A percentile compares a stretch with the other conserved stretches of the same genome.
These are phyloP conservation scores for Thalassia testudinum DNA, from an alignment of 116 monocot species.

Conservation along the genomic window DNA sequence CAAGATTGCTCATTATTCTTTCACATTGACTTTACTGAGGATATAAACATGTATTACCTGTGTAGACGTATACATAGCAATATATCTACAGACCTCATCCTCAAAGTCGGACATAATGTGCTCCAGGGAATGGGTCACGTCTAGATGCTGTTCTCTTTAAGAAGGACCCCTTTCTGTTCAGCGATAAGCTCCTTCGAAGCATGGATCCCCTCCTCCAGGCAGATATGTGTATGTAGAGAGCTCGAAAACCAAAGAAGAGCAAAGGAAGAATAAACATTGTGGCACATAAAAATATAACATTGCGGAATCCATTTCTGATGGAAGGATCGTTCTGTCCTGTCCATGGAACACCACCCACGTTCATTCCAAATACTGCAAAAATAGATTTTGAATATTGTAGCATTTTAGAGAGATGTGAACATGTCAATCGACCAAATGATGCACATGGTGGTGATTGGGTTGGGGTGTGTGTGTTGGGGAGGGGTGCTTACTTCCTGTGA, in stretches of 20 bases:
- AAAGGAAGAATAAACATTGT: conserved; percentile 43
- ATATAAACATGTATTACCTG: no score
- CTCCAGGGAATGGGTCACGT: neutral
- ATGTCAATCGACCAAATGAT: no score
- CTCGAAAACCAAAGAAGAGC: conserved; percentile 42
- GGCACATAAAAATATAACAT: conserved; percentile 66
- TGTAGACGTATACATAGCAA: no score
- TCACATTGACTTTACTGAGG: no score
- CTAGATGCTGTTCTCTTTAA: conserved; percentile 10
- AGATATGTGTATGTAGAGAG: conserved; percentile 29
- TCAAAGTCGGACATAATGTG: conserved; percentile 12
- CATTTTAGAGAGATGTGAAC: neutral
- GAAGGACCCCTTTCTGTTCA: conserved; percentile 28
- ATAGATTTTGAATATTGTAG: no score
- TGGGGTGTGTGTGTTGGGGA: no score
- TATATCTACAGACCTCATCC: no score
- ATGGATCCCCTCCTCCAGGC: conserved; percentile 29
- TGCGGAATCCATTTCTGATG: conserved; percentile 46
- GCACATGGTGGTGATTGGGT: no score
- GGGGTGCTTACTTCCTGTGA: conserved; percentile 61
- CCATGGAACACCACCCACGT: conserved; percentile 96
- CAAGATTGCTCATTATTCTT: no score
- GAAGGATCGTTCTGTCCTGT: conserved; percentile 53
- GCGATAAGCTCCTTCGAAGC: conserved; percentile 31
- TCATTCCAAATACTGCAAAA: conserved; percentile 93